Evolutionary conservation across 1,284 basidiomycete species (phyloP), one percentile per base, ranked within the genome.

Genomic region (Apiotrichum sp.): DNA sequence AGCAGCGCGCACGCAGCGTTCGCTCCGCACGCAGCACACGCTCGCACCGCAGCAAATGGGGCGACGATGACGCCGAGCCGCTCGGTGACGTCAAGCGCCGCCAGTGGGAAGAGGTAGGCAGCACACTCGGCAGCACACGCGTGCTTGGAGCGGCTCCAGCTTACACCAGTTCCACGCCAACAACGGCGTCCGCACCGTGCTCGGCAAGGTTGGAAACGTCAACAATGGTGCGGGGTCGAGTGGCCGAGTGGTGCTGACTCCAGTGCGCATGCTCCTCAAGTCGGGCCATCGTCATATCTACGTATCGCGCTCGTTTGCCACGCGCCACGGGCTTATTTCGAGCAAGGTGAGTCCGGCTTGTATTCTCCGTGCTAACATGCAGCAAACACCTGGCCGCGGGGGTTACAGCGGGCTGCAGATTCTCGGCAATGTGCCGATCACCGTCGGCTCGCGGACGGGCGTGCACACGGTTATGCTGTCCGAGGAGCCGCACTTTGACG

Each of bases 401-500:
- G 73, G 74, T 13, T 77, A 77, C 63, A 66, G 68, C 6, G 75
- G 75, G 16, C 62, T 77, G 22, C 67, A 68, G 45, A 80, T 79
- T 64, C 83, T 93, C 41, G 90, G 90, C 10, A 81, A 80, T 53
- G 88, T 90, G 83, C 86, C 89, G 0, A 73, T 71, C 68, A 81
- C 73, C 55, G 79, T 82, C 49, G 81, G 80, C 14, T 66, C 65
- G 50, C 77, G 77, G 67, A 78, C 79, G 2, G 77, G 78, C 3
- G 67, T 74, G 6, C 80, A 80, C 64, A 75, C 76, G 5, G 80
- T 80, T 42, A 79, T 81, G 75, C 73, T 98, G 36, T 88, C 88
- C 8, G 95, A 98, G 73, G 93, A 97, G 74, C 86, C 87, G 29
- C 93, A 97, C 73, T 98, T 98, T 77, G 93, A 97, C 66, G 90